Conservation (phyloP, 2,329 filamentous ascomycete species). For the Talaromyces pinophilus region DNA sequence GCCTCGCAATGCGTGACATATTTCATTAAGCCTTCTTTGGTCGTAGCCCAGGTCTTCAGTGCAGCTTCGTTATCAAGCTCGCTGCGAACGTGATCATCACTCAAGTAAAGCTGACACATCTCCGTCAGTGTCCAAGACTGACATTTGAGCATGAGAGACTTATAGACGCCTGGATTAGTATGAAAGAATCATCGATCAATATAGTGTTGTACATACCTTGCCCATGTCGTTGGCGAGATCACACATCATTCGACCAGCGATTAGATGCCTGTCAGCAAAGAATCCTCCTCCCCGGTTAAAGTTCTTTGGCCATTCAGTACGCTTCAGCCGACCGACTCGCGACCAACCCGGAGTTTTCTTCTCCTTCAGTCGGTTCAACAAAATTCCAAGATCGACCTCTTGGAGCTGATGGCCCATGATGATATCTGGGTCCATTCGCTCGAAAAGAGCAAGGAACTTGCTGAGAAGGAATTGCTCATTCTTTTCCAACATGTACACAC, state of each 20-base stretch:
- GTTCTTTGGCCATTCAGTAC: conserved; percentile 80
- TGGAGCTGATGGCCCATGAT: conserved; percentile 94
- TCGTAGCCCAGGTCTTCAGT: conserved; percentile 80
- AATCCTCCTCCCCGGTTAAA: conserved; percentile 85
- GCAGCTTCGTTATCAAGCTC: conserved; percentile 89
- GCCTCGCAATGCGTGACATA: conserved; percentile 92
- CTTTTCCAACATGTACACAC: conserved; percentile 76
- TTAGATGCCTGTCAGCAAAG: conserved; percentile 87
- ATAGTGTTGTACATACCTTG: conserved; percentile 56
- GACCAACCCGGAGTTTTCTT: conserved; percentile 95
- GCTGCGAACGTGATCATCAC: conserved; percentile 68
- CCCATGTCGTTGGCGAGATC: conserved; percentile 95
- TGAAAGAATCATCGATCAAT: neutral
- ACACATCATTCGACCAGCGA: conserved; percentile 85
- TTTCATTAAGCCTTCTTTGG: conserved; percentile 83
- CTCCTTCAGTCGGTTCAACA: conserved; percentile 82
- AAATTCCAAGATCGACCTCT: conserved; percentile 90
- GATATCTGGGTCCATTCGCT: conserved; percentile 87
- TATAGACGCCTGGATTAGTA: conserved; percentile 30
- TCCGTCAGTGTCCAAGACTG: conserved; percentile 98
- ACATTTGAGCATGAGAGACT: conserved; percentile 91
- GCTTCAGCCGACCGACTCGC: conserved; percentile 81
- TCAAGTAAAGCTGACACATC: conserved; percentile 91
- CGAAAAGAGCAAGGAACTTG: conserved; percentile 85
- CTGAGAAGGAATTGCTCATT: conserved; percentile 82